These are phyloP conservation scores for Diutina siamensis DNA, from an alignment of 1,139 yeast genomes.

Conservation along the genomic window DNA sequence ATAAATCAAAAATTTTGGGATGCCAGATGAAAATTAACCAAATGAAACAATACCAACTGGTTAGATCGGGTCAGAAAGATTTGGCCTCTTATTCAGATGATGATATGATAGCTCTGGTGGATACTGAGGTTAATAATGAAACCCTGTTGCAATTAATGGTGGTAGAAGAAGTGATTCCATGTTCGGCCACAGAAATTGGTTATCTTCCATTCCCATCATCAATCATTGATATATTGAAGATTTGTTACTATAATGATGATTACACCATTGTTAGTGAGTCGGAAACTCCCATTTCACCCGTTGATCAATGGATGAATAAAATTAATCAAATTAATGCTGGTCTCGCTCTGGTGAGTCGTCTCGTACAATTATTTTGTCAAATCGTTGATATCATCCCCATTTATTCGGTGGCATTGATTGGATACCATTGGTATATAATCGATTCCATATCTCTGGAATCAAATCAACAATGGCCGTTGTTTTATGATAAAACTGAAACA, in stretches of 20 bases:
- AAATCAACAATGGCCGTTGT: background rate
- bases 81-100: background rate
- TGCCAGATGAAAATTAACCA: background rate
- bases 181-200: background rate
- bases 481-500: background rate
- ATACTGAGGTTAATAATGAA: background rate
- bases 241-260: background rate
- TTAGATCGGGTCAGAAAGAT: background rate
- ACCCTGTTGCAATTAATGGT: background rate
- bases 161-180: background rate
- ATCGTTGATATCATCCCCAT: background rate
- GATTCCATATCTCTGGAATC: background rate
- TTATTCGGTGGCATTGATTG: background rate
- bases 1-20: background rate
- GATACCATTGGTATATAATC: background rate
- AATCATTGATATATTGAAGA: background rate
- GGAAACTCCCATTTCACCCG: background rate
- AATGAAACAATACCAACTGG: background rate
- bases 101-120: background rate
- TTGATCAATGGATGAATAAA: background rate
- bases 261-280: background rate
- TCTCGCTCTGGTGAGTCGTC: background rate
- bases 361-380: background rate
- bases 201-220: background rate
- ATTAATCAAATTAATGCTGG: constrained; percentile 1